phyloP scores from a whole-genome alignment of 176 grass and related monocot genomes.

The Carex cristatella region DNA sequence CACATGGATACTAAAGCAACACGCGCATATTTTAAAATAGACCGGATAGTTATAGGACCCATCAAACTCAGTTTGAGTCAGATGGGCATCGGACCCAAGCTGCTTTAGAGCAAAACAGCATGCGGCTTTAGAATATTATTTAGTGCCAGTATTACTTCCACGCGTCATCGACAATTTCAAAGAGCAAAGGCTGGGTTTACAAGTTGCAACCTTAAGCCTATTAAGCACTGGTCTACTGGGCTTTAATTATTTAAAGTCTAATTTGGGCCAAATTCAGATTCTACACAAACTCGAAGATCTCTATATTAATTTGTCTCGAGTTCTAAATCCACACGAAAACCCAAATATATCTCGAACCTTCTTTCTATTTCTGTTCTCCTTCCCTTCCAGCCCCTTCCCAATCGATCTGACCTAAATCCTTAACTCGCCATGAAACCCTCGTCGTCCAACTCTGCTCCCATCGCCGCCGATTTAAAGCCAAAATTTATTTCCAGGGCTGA shows the following conservation, averaged over 20 bases:
- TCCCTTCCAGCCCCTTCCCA: background rate
- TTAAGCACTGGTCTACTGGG: too few relatives aligned
- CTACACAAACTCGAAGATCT: background rate
- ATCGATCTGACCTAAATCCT: background rate
- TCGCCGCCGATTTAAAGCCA: constrained; percentile 18
- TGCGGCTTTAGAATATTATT: too few relatives aligned
- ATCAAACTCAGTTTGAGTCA: too few relatives aligned
- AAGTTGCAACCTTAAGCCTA: too few relatives aligned
- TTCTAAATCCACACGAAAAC: background rate
- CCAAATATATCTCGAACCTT: background rate
- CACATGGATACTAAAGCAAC: too few relatives aligned
- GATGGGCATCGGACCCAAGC: too few relatives aligned
- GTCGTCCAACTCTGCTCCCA: constrained; percentile 40
- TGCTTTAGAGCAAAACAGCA: too few relatives aligned
- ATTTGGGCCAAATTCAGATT: background rate
- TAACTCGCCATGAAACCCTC: constrained; percentile 68
- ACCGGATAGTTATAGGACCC: too few relatives aligned
- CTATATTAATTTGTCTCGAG: background rate
- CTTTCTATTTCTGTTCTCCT: background rate
- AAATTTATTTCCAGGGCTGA: constrained; percentile 72
- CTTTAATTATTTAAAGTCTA: background rate
- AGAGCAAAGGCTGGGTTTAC: too few relatives aligned
- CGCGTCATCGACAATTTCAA: too few relatives aligned
- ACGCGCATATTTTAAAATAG: too few relatives aligned
- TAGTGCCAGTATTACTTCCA: too few relatives aligned